A percentile compares a stretch with the other conserved stretches of the same genome.
These are phyloP conservation scores for Blastocystis hominis DNA, from an alignment of 352 stramenopile genomes.

Conservation along the genomic window DNA sequence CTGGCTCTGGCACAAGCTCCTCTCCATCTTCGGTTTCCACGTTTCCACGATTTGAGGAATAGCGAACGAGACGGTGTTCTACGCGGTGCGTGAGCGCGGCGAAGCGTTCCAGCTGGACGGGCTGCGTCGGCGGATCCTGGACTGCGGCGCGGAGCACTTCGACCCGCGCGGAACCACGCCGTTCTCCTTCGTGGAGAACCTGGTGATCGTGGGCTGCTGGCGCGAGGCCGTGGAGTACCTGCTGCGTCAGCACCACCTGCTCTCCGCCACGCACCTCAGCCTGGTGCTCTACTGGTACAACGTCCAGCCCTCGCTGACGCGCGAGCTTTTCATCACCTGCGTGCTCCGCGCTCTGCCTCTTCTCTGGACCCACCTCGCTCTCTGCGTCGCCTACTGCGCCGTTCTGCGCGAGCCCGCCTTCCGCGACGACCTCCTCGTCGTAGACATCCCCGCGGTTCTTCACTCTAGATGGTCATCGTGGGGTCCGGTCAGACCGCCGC, in stretches of 20 bases:
- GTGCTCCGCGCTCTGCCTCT: neutral
- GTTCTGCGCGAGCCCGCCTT: neutral
- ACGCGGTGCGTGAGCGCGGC: neutral
- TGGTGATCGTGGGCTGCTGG: neutral
- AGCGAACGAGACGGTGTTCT: neutral
- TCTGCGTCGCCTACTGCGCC: neutral
- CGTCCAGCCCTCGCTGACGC: neutral
- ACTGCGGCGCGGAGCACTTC: constrained; percentile 23
- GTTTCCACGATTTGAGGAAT: neutral
- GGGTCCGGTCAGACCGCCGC: neutral
- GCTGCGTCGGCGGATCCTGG: neutral
- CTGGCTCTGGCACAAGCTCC: constrained; percentile 37
- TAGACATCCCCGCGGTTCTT: neutral
- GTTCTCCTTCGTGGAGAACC: constrained; percentile 1
- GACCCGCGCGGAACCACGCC: neutral
- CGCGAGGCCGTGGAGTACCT: neutral
- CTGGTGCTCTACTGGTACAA: neutral
- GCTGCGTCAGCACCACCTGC: neutral
- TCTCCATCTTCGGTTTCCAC: neutral
- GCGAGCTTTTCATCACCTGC: neutral
- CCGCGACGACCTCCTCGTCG: neutral
- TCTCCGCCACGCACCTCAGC: neutral
- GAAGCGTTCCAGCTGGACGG: neutral
- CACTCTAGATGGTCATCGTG: constrained; percentile 3
- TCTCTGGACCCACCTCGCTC: neutral